Percentiles rank a stretch among this genome's conserved stretches.
Evolutionary conservation across 805 yeast genomes (phyloP).

Genomic region (Yamadazyma philogaea): DNA sequence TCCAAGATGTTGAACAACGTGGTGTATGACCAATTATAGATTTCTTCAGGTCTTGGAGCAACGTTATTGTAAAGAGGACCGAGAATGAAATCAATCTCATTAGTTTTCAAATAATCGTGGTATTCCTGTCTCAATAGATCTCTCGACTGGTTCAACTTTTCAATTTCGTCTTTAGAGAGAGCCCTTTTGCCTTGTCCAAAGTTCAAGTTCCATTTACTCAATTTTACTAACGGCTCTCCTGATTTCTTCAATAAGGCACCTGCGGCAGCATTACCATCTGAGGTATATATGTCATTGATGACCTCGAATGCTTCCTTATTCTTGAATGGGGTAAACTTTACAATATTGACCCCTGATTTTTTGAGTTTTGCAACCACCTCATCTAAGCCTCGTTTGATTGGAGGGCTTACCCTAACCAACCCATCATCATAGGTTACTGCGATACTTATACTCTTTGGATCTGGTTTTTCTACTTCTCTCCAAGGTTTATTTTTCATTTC

Average conservation of each 20-base stretch:
- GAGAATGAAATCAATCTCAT: constrained; percentile 61
- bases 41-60: constrained; percentile 61
- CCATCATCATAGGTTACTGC: constrained; percentile 66
- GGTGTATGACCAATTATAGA: constrained; percentile 79
- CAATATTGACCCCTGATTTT: constrained; percentile 55
- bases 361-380: constrained; percentile 51
- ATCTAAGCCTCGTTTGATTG: constrained; percentile 56
- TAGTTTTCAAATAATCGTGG: constrained; percentile 46
- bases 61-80: constrained; percentile 68
- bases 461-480: constrained; percentile 43
- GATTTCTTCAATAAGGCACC: constrained; percentile 48
- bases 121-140: constrained; percentile 60
- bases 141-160: constrained; percentile 51
- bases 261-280: constrained; percentile 65
- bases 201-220: constrained; percentile 59
- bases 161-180: constrained; percentile 48
- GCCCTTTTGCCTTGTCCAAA: constrained; percentile 55
- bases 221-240: constrained; percentile 67
- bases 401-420: constrained; percentile 64
- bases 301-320: constrained; percentile 59
- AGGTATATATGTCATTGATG: constrained; percentile 52
- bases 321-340: constrained; percentile 56
- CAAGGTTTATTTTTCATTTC: constrained; percentile 49
- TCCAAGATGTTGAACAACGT: constrained; percentile 70
- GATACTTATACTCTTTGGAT: constrained; percentile 48